Evolutionary conservation across 257 asterid genomes (phyloP).

Genomic region (Agastache rugosa): DNA sequence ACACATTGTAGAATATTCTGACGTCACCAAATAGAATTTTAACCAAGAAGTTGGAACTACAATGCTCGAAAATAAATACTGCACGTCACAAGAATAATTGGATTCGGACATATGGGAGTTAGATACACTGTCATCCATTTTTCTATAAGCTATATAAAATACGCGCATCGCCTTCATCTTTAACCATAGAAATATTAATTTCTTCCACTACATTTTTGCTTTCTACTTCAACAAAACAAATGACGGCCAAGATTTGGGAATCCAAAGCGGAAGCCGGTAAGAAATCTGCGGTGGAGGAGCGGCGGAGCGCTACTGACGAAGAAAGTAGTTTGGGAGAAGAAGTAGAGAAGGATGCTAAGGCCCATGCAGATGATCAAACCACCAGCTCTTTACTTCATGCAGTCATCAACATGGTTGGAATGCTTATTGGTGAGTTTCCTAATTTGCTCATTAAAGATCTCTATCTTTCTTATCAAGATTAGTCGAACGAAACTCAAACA

Average conservation of each 20-base stretch:
- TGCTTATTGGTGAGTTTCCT: conserved; percentile 62
- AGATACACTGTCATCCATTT: background rate
- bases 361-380: conserved; percentile 28
- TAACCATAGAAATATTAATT: background rate
- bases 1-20: conserved; percentile 8
- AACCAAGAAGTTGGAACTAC: conserved; percentile 27
- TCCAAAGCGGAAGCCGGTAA: conserved; percentile 31
- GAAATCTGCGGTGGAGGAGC: background rate
- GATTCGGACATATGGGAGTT: conserved; percentile 8
- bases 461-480: background rate
- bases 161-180: background rate
- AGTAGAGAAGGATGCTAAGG: conserved; percentile 28
- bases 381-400: conserved; percentile 65
- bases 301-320: background rate
- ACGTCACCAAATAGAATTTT: conserved; percentile 26
- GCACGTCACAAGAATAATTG: conserved; percentile 4
- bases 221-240: conserved; percentile 9
- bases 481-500: background rate
- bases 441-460: background rate
- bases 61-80: conserved; percentile 13
- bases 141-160: conserved; percentile 10
- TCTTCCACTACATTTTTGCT: background rate
- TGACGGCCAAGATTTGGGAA: conserved; percentile 43
- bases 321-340: conserved; percentile 31
- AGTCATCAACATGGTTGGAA: conserved; percentile 77